These are phyloP conservation scores for Porphyrellus sp. DNA, from an alignment of 1,284 basidiomycete genomes.

Conservation along the genomic window DNA sequence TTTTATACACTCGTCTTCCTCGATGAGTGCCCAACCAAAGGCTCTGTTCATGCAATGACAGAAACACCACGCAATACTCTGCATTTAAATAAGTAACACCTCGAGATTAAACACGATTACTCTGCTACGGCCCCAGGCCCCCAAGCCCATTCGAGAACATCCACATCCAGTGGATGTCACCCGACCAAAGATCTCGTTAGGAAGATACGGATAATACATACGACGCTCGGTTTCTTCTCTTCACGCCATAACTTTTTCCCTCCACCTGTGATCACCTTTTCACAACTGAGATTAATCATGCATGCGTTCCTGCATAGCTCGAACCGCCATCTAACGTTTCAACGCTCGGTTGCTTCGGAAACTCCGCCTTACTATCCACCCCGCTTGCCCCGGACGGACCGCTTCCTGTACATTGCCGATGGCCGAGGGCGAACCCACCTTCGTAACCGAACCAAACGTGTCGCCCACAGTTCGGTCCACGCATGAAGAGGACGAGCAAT, in stretches of 20 bases:
- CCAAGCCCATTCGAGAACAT: neutral
- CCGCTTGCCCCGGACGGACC: neutral
- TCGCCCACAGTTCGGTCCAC: constrained; percentile 43
- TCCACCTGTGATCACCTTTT: neutral
- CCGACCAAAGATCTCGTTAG: too few relatives aligned
- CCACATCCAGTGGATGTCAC: too few relatives aligned
- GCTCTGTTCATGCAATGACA: too few relatives aligned
- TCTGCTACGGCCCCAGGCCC: neutral
- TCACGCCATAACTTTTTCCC: neutral
- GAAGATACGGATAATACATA: neutral
- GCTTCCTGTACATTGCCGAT: neutral
- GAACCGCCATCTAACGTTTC: constrained; percentile 9
- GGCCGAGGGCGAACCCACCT: constrained; percentile 13
- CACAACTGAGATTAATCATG: neutral
- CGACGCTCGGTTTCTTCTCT: neutral
- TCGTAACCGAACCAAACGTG: constrained; percentile 32
- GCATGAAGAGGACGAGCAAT: constrained; percentile 39
- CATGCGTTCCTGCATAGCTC: constrained; percentile 8
- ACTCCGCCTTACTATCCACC: neutral
- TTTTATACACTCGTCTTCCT: too few relatives aligned
- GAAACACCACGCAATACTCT: neutral
- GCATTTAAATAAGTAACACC: neutral
- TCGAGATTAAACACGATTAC: neutral
- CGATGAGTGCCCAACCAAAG: too few relatives aligned
- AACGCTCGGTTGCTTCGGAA: neutral